These are phyloP conservation scores for Colletotrichum caudatum DNA, from an alignment of 2,329 filamentous ascomycete genomes.

Conservation along the genomic window DNA sequence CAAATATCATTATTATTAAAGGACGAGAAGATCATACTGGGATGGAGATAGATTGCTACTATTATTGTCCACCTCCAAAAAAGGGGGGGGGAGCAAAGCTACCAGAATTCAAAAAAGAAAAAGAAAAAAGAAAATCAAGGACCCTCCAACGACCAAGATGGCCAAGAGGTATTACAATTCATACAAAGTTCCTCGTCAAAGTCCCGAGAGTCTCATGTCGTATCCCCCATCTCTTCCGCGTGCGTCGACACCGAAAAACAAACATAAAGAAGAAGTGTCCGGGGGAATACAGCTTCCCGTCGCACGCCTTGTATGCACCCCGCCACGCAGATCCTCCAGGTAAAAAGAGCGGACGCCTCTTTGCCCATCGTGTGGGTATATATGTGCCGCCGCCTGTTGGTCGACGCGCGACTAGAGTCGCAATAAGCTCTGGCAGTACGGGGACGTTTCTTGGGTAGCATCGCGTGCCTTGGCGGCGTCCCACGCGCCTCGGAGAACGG, in stretches of 20 bases:
- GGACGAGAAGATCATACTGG: not conserved
- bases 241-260: not conserved
- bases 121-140: not conserved
- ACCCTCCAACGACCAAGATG: not conserved
- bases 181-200: not conserved
- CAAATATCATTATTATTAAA: not conserved
- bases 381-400: not conserved
- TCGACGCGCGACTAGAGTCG: not conserved
- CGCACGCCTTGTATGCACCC: not conserved
- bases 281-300: not conserved
- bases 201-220: not conserved
- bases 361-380: not conserved
- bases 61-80: no score
- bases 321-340: not conserved
- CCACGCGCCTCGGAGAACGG: not conserved
- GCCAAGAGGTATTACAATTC: not conserved
- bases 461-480: not conserved
- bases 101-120: not conserved
- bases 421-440: not conserved
- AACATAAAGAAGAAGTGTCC: not conserved
- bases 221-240: not conserved
- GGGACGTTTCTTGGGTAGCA: not conserved
- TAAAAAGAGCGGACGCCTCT: not conserved
- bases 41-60: constrained; percentile 11
- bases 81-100: not conserved